These are phyloP conservation scores for Calonectria henricotiae DNA, from an alignment of 2,329 filamentous ascomycete genomes.

Conservation along the genomic window DNA sequence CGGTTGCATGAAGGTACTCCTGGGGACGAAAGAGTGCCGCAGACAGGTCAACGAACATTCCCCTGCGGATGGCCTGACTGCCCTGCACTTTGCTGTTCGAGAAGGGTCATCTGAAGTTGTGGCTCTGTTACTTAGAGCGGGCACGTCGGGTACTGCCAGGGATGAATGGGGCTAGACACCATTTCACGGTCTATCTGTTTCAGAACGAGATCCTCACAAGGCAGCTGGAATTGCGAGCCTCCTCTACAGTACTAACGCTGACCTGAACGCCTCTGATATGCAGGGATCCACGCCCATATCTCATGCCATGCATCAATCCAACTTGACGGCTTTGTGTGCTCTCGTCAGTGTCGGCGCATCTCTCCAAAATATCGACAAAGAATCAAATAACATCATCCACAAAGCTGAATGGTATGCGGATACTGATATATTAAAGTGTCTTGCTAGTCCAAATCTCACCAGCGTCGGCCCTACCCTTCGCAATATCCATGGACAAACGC, in stretches of 20 bases:
- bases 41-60: not conserved
- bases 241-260: not conserved
- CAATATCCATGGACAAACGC: fast-evolving
- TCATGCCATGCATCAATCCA: fast-evolving
- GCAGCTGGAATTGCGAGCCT: not conserved
- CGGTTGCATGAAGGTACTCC: not conserved
- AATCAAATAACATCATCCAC: not conserved
- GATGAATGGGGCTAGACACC: not conserved
- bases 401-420: not conserved
- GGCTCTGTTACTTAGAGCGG: constrained; percentile 3
- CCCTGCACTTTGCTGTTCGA: not conserved
- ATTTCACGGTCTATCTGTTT: not conserved
- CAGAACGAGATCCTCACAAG: not conserved
- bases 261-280: not conserved
- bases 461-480: constrained; percentile 2
- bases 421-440: not conserved
- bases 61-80: fast-evolving
- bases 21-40: not conserved
- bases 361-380: not conserved
- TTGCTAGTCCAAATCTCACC: not conserved
- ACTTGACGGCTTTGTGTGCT: not conserved
- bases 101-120: not conserved
- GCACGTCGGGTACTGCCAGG: fast-evolving
- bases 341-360: constrained; percentile 23
- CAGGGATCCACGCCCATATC: not conserved